phyloP scores from a whole-genome alignment of 2,329 filamentous ascomycete genomes.

The Conoideocrella luteorostrata region DNA sequence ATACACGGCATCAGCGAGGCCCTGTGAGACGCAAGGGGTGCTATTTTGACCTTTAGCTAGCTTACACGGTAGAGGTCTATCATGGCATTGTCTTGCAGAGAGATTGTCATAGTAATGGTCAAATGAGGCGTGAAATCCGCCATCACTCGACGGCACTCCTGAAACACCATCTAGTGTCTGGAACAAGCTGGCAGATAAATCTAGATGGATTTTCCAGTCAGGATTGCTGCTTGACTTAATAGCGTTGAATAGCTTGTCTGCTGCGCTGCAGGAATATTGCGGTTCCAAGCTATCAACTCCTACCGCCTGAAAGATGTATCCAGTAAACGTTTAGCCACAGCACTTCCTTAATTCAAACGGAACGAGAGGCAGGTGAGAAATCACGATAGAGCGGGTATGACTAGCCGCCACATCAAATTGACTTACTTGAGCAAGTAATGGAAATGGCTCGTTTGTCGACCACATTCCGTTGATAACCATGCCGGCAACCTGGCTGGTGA shows the following conservation, averaged over 20 bases:
- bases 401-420: too few species aligned
- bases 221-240: conserved; percentile 38
- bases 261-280: conserved; percentile 57
- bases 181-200: conserved; percentile 48
- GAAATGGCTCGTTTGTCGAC: conserved; percentile 32
- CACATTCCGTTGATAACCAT: conserved; percentile 71
- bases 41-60: conserved; percentile 38
- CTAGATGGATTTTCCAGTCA: conserved; percentile 60
- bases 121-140: conserved; percentile 62
- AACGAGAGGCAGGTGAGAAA: neutral
- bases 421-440: conserved; percentile 42
- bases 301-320: conserved; percentile 28
- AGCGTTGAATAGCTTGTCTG: conserved; percentile 33
- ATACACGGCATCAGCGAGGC: conserved; percentile 63
- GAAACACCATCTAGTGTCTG: conserved; percentile 59
- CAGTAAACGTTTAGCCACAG: conserved; percentile 1
- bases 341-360: neutral
- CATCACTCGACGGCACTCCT: conserved; percentile 49
- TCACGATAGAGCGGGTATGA: neutral
- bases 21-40: conserved; percentile 54
- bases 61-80: conserved; percentile 65
- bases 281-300: conserved; percentile 69
- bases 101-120: conserved; percentile 86
- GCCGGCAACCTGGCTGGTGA: conserved; percentile 73
- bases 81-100: conserved; percentile 70